A percentile compares a stretch with the other conserved stretches of the same genome.
Evolutionary conservation across 768 basidiomycete species (phyloP).

Genomic region (Boletellus ananas): DNA sequence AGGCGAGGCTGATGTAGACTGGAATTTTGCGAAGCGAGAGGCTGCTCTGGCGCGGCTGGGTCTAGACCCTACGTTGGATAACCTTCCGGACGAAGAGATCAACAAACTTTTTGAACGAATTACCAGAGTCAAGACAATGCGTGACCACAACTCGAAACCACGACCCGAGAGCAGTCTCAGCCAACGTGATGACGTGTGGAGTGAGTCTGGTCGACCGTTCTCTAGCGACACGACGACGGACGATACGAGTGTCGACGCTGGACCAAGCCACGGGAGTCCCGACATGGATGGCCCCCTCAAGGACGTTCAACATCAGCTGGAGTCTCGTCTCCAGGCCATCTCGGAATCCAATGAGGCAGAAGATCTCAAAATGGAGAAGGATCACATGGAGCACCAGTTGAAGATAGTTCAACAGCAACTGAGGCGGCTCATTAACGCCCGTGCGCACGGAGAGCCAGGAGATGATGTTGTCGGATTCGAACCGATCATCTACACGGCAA

Average conservation of each 20-base stretch:
- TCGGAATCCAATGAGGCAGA: slow-evolving; percentile 74
- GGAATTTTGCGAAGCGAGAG: slow-evolving; percentile 96
- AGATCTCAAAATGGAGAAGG: slow-evolving; percentile 84
- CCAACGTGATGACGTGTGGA: slow-evolving; percentile 85
- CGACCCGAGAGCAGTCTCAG: slow-evolving; percentile 88
- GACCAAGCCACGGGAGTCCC: slow-evolving; percentile 55
- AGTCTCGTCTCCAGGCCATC: slow-evolving; percentile 59
- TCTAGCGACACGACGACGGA: slow-evolving; percentile 79
- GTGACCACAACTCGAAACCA: slow-evolving; percentile 74
- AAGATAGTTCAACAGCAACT: slow-evolving; percentile 77
- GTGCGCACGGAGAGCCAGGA: slow-evolving; percentile 74
- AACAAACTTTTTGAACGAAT: slow-evolving; percentile 94
- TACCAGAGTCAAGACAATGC: slow-evolving; percentile 84
- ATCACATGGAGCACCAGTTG: slow-evolving; percentile 89
- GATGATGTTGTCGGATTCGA: slow-evolving; percentile 63
- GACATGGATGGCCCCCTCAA: slow-evolving; percentile 62
- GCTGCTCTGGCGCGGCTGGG: slow-evolving; percentile 86
- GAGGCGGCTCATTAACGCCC: slow-evolving; percentile 72
- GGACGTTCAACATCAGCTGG: slow-evolving; percentile 72
- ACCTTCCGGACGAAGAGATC: slow-evolving; percentile 90
- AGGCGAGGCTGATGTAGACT: slow-evolving; percentile 77
- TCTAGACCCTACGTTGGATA: slow-evolving; percentile 85
- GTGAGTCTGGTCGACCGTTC: slow-evolving; percentile 77
- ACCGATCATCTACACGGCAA: slow-evolving; percentile 77
- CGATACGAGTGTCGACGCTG: slow-evolving; percentile 79